phyloP scores from a whole-genome alignment of 371 early-diverging fungal species.

The Fennellomyces sp. region DNA sequence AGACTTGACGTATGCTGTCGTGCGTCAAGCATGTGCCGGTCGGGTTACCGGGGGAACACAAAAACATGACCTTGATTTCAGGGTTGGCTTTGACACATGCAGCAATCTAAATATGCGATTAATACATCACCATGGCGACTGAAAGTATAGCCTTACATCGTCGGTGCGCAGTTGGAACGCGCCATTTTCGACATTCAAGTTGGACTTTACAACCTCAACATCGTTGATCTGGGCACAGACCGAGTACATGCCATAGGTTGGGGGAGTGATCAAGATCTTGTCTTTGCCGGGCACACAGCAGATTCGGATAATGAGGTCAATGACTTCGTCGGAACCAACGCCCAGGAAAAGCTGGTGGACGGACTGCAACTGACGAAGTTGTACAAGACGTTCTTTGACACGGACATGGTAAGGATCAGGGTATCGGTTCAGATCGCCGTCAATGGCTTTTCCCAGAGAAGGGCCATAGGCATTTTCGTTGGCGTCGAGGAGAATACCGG shows the following conservation, averaged over 20 bases:
- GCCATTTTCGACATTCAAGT: slow-evolving; percentile 73
- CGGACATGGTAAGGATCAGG: slow-evolving; percentile 91
- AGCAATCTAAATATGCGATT: slow-evolving; percentile 1
- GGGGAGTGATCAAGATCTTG: slow-evolving; percentile 92
- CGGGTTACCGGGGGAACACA: slow-evolving; percentile 98
- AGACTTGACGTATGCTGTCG: slow-evolving; percentile 71
- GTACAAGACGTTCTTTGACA: slow-evolving; percentile 78
- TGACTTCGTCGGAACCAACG: slow-evolving; percentile 96
- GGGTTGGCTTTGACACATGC: slow-evolving; percentile 60
- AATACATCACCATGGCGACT: too few species aligned
- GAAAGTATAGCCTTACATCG: slow-evolving; percentile 62
- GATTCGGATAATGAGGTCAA: slow-evolving; percentile 90
- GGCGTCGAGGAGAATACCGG: slow-evolving; percentile 94
- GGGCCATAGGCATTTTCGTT: slow-evolving; percentile 97
- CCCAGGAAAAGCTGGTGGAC: slow-evolving; percentile 87
- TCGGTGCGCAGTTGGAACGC: slow-evolving; percentile 84
- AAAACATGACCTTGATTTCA: slow-evolving; percentile 85
- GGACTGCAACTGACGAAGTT: slow-evolving; percentile 68
- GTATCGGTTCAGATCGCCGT: slow-evolving; percentile 84
- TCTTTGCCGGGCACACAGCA: slow-evolving; percentile 91
- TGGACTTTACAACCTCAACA: slow-evolving; percentile 83
- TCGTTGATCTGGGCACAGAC: slow-evolving; percentile 95
- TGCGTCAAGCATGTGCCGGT: slow-evolving; percentile 85
- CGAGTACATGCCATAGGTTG: slow-evolving; percentile 98
- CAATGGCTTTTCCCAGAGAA: slow-evolving; percentile 34